These are phyloP conservation scores for Fonsecaea multimorphosa DNA, from an alignment of 2,329 filamentous ascomycete species.

Conservation along the genomic window DNA sequence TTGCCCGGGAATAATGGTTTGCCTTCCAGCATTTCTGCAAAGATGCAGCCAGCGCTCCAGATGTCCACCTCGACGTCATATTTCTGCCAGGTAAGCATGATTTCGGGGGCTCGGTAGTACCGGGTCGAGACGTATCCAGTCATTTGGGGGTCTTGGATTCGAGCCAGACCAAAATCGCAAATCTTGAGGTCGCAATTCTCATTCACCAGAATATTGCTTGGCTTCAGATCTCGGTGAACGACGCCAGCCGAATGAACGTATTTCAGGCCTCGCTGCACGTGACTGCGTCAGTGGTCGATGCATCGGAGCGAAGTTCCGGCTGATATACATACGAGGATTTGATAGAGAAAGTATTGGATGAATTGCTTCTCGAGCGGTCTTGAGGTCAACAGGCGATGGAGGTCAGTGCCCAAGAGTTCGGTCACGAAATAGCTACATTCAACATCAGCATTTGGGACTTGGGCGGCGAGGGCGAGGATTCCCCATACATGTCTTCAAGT, in stretches of 20 bases:
- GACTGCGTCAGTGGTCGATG: conserved; percentile 25
- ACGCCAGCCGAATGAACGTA: conserved; percentile 99
- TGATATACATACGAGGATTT: conserved; percentile 79
- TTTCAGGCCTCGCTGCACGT: conserved; percentile 83
- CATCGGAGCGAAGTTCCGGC: conserved; percentile 17
- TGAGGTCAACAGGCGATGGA: conserved; percentile 93
- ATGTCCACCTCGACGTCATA: conserved; percentile 99
- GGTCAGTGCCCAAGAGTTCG: conserved; percentile 93
- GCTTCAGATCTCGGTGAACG: conserved; percentile 96
- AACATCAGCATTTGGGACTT: conserved; percentile 34
- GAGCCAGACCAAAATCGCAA: conserved; percentile 96
- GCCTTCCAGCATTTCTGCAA: conserved; percentile 98
- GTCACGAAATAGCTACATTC: conserved; percentile 87
- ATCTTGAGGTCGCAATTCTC: conserved; percentile 99
- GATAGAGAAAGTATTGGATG: conserved; percentile 99
- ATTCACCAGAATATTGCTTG: conserved; percentile 98
- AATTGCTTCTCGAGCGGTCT: conserved; percentile 98
- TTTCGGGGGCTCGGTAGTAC: conserved; percentile 98
- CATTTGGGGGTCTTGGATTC: conserved; percentile 99
- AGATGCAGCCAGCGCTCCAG: conserved; percentile 99
- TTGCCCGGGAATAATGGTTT: conserved; percentile 98
- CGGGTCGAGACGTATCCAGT: conserved; percentile 97
- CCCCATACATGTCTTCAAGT: conserved; percentile 89
- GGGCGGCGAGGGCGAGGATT: conserved; percentile 10
- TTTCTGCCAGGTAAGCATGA: conserved; percentile 99